These are phyloP conservation scores for Venustampulla echinocandica DNA, from an alignment of 495 filamentous ascomycete species.

Conservation along the genomic window DNA sequence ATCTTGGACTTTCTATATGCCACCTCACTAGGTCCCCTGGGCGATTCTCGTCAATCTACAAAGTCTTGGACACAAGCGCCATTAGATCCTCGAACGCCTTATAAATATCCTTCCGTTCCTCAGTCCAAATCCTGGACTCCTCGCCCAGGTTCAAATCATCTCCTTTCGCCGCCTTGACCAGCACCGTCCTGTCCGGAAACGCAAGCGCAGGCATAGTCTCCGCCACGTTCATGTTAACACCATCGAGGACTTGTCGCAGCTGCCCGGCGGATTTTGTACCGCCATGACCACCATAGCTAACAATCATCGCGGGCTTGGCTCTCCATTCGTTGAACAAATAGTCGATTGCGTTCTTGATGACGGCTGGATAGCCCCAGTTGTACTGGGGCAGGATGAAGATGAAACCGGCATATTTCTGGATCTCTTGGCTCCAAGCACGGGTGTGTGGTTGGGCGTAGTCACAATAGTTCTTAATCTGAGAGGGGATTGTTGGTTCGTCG, in stretches of 20 bases:
- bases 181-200: constrained; percentile 16
- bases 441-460: constrained; percentile 41
- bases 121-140: constrained; percentile 4
- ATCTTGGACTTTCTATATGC: no score
- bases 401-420: constrained; percentile 40
- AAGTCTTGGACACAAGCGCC: no score
- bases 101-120: constrained; percentile 1
- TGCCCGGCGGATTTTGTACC: constrained; percentile 37
- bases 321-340: constrained; percentile 52
- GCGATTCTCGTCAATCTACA: no score
- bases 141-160: not conserved
- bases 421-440: constrained; percentile 40
- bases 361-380: constrained; percentile 46
- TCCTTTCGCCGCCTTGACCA: constrained; percentile 1
- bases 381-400: constrained; percentile 51
- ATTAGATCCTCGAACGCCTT: constrained; percentile 11
- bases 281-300: constrained; percentile 46
- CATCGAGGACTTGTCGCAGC: constrained; percentile 24
- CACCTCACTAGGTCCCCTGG: no score
- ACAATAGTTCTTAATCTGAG: constrained; percentile 32
- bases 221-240: constrained; percentile 20
- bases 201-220: constrained; percentile 11
- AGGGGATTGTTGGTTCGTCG: constrained; percentile 43
- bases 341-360: constrained; percentile 55
- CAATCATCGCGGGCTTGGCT: constrained; percentile 47